Percentiles rank a stretch among this genome's conserved stretches.
Evolutionary conservation across 495 filamentous ascomycete species (phyloP).

Genomic region (Daldinia vernicosa): DNA sequence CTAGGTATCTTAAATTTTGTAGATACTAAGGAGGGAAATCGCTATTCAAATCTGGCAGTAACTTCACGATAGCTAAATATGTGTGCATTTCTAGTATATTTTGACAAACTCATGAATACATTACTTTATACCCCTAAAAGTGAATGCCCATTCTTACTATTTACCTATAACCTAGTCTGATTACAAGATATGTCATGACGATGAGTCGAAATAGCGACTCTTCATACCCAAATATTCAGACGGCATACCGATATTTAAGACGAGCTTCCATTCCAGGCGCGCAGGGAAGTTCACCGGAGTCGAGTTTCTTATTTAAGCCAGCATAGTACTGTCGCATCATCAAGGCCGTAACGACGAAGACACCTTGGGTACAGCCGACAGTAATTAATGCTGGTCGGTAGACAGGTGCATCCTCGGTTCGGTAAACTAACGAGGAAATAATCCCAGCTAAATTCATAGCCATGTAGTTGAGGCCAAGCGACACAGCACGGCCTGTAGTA

Average conservation of each 20-base stretch:
- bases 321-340: neutral
- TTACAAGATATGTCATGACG: neutral
- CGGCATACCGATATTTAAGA: neutral
- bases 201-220: neutral
- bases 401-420: neutral
- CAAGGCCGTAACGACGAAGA: neutral
- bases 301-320: neutral
- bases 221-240: neutral
- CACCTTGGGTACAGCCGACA: neutral
- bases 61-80: neutral
- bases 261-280: neutral
- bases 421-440: neutral
- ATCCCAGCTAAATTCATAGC: neutral
- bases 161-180: neutral
- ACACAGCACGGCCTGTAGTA: neutral
- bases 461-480: neutral
- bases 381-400: neutral
- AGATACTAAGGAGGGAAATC: neutral
- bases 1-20: neutral
- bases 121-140: neutral
- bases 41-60: neutral
- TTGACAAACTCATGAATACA: neutral
- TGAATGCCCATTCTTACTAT: neutral
- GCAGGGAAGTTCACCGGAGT: neutral
- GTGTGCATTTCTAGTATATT: neutral